phyloP scores from a whole-genome alignment of 345 rosid species.

The Eucalyptus rudis region DNA sequence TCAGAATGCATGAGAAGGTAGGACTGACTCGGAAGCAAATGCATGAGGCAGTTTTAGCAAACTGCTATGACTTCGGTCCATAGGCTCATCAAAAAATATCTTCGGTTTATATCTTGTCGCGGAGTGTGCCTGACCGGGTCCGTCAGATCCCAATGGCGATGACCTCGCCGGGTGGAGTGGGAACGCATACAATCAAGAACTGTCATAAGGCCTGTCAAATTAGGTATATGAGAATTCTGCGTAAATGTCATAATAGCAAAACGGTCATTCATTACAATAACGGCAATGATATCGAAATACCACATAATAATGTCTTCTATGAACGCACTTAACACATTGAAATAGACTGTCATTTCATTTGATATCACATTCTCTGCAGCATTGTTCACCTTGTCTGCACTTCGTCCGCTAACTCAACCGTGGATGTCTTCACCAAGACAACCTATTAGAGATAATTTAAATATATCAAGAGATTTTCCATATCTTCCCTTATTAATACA shows the following conservation, averaged over 20 bases:
- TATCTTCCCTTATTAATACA: not conserved
- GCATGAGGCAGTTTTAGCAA: not conserved
- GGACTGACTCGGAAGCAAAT: not conserved
- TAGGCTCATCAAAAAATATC: not conserved
- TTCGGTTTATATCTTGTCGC: not conserved
- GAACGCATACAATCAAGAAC: not conserved
- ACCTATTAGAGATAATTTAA: rapidly evolving
- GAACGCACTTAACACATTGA: rapidly evolving
- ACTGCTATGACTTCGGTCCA: not conserved
- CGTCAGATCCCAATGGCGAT: rapidly evolving
- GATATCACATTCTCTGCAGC: rapidly evolving
- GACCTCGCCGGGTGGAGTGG: not conserved
- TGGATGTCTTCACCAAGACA: not conserved
- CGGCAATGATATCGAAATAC: rapidly evolving
- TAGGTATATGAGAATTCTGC: not conserved
- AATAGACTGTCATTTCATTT: rapidly evolving
- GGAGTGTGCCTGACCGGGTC: not conserved
- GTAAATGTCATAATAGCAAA: rapidly evolving
- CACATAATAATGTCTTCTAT: no score
- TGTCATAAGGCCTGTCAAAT: not conserved
- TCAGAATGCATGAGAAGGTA: not conserved
- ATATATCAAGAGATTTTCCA: not conserved
- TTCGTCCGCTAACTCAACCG: not conserved
- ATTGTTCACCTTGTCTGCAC: rapidly evolving
- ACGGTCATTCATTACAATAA: rapidly evolving